Base-by-base conservation (phyloP, 768 basidiomycete genomes). In the Fomitopsis serialis region DNA sequence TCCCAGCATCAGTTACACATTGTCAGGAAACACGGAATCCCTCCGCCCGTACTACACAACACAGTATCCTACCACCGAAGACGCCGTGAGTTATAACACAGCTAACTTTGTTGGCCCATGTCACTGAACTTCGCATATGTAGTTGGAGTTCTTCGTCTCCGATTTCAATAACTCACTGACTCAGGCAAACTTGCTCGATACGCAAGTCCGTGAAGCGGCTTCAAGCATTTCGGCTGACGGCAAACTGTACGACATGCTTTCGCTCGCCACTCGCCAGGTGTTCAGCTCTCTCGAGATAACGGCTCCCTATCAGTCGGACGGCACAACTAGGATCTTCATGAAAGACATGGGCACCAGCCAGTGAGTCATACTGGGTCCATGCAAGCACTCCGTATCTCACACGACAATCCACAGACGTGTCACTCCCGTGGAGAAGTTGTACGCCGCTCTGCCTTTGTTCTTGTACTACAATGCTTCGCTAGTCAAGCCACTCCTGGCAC, bases 351-450 rank as follows among this genome's bases (percentile, higher is more conserved):
- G 50, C 12, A 25, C 24, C 40, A 21, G 19, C 42, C 23, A 24
- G 50, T 51, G 11, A 15, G 13, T 19, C 15, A 40, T 17, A 6
- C 19, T 21, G 22, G 11, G 6, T 5, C 5, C 21, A 4, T 23
- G 27, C 21, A 25, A 45, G 15, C 17, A 15, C 23, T 13, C 3
- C 19, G 13, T 24, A 3, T 24, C 17, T 29, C 1, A 45, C 25
- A 45, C 43, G 19, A 15, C 3, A 9, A 6, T 8, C 8, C 37
- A n/a, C 45, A 58, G 63, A 13, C 58, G 66, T 5, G 62, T 68
- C 8, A 68, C 61, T 48, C 66, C 69, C 1, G 68, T 70, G 8
- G 69, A 70, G 48, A 60, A 59, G 1, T 55, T 70, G 22, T 68
- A 62, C 49, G 59, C 67, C 2, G 55, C 66, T 3, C 62, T 65